Evolutionary conservation across 208 protist species (phyloP).

Genomic region (Trypanosoma congolense): DNA sequence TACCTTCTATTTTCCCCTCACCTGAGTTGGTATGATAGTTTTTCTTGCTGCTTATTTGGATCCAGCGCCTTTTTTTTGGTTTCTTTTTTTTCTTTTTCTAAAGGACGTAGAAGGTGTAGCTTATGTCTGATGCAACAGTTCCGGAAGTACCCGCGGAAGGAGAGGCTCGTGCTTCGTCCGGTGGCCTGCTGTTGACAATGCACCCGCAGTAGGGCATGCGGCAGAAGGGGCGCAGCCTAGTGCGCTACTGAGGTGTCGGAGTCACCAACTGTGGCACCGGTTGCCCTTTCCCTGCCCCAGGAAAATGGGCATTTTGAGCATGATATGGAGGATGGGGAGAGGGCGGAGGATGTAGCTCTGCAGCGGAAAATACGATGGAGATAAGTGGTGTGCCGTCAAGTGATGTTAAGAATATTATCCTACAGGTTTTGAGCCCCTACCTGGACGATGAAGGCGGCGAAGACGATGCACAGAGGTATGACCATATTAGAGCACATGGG

Average conservation of each 20-base stretch:
- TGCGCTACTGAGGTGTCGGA: conserved; percentile 2
- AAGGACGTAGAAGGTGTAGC: not conserved
- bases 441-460: conserved; percentile 75
- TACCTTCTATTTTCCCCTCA: too few relatives aligned
- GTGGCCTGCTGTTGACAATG: not conserved
- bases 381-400: conserved; percentile 55
- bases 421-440: conserved; percentile 77
- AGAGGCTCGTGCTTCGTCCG: too few relatives aligned
- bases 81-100: not conserved
- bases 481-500: conserved; percentile 59
- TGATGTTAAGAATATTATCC: conserved; percentile 86
- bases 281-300: not conserved
- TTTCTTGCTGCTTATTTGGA: too few relatives aligned
- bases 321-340: conserved; percentile 10
- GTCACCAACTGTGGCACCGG: not conserved
- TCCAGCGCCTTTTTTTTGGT: not conserved
- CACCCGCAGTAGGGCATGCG: not conserved
- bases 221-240: too few relatives aligned
- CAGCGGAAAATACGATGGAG: conserved; percentile 19
- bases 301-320: conserved; percentile 4
- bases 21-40: too few relatives aligned
- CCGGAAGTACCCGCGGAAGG: not conserved
- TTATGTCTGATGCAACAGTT: not conserved
- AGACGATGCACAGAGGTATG: conserved; percentile 71
- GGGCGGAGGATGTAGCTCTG: conserved; percentile 3